Base-by-base conservation (phyloP, 768 basidiomycete species). In the Terana coerulea region DNA sequence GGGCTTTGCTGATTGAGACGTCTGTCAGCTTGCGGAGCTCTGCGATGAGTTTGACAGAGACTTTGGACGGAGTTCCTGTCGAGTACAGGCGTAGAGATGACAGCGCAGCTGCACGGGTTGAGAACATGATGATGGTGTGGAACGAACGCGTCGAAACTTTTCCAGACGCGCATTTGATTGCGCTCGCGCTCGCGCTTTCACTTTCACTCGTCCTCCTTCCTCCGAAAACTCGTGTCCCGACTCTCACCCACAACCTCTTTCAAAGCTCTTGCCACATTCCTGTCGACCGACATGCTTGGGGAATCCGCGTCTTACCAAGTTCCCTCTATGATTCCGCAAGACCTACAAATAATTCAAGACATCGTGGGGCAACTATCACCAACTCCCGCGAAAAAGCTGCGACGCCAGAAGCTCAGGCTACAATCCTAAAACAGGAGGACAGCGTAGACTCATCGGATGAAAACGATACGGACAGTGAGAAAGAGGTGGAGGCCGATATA, bases 1-100 rank as follows among this genome's bases (percentile, higher is more conserved):
- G 82, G 26, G 95, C 95, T 72, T 93, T 92, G 39, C 78, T 75
- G 57, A 98, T 83, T 7, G 94, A 90, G 43, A 93, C 88, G 42
- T 84, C 82, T 39, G 79, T 87, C 60, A 77, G 75, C 67, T 88
- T 90, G 57, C 95, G 83, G 35, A 98, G 79, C 66, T 92, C 83
- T 1, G 89, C 88, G 57, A 98, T 84, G 49, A 95, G 83, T 49
- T 85, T 81, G 28, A 91, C 65, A 11, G 88, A 77, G 0, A 85
- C 74, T 63, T 86, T 91, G 3, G 69, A 56, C 19, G 41, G 49
- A 6, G 63, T 35, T 21, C 67, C 50, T 4, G 83, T 78, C 14
- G 86, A 84, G 66, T 86, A 88, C 54, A 64, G 59, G 34, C 75
- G 68, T 49, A 68, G 52, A 44, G 66, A 67, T 43, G 55, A 35